Evolutionary conservation across 2,329 filamentous ascomycete genomes (phyloP), one percentile per base, ranked within the genome.

Genomic region (Pyrenophora teres): DNA sequence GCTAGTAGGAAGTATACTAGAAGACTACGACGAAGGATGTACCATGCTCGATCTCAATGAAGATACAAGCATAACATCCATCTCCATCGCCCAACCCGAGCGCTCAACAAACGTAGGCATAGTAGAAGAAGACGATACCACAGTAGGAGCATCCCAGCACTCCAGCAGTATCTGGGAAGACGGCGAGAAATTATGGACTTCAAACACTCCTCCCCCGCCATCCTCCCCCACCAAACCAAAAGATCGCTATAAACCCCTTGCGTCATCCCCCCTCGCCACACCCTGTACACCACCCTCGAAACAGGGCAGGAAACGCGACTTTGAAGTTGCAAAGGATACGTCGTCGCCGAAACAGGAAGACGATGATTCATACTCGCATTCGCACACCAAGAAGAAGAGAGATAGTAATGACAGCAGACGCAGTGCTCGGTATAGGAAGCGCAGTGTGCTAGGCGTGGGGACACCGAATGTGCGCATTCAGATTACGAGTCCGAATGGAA

Each of bases 161-260:
- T 55, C 52, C 40, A 65, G 62, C 38, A 63, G 53, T 27, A 67
- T 70, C 16, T 71, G 69, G 67, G 67, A 70, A 60, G 67, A 70
- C 41, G 63, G 64, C 38, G 68, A 70, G 42, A 64, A 60, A 7
- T 69, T 70, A 43, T 70, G 65, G 67, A 44, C 52, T 2, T 62
- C 60, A 7, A 58, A 58, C 6, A 62, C 63, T 0, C 60, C 63
- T 3, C 49, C 49, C 9, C 49, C 46, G 15, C 23, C 50, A 16
- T 30, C 45, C 8, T 30, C n/a, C 6, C 16, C 31, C 41, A 19
- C 30, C 16, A 62, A 64, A 43, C 53, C 48, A 3, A 50, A 49
- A 37, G 23, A 60, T 7, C 41, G 21, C 40, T 60, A 50, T 43
- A 38, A 55, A 2, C 51, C 59, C 1, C 48, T 59, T 9, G 52